Evolutionary conservation across 2,329 filamentous ascomycete species (phyloP), one percentile per base, ranked within the genome.

Genomic region (Helotiales sp.): DNA sequence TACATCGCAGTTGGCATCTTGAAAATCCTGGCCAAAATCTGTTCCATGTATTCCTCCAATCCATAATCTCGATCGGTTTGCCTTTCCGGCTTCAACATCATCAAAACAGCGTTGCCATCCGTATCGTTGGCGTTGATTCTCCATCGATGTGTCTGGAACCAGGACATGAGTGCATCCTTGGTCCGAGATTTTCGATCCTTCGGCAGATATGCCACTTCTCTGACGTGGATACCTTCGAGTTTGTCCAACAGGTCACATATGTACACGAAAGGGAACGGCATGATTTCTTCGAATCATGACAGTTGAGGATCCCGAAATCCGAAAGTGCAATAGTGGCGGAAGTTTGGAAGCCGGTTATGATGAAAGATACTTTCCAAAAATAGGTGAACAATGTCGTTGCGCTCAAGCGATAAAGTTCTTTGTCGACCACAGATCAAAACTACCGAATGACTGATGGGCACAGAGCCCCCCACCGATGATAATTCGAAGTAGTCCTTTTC

Each of bases 51-150:
- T 8, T 80, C 76, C 32, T 92, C 87, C 1, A 97, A 82, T 43
- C 84, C 85, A 76, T 94, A 97, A 1, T 95, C 91, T 30, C 93
- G 86, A 75, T 97, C 93, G 2, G 88, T 89, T 62, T 93, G 85
- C 70, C 85, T 89, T 69, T 93, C 89, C 0, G 93, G 93, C 0
- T 96, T 85, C 0, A 97, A 79, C 2, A 90, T 89, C 1, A 91
- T 94, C 0, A 97, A 81, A 1, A 97, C 80, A 2, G 91, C 90
- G 1, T 86, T 80, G 1, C 84, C 81, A 73, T 89, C 81, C 1
- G 86, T 87, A 30, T 85, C 82, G 7, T 86, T 79, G 0, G 83
- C 81, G 74, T 89, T 80, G 17, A 97, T 83, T 1, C 79, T 78
- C 17, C 78, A 77, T 5, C 86, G 86, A 76, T 97, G 86, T 1